Base-by-base conservation (phyloP, 768 basidiomycete genomes). In the Lactifluus echinatus region DNA sequence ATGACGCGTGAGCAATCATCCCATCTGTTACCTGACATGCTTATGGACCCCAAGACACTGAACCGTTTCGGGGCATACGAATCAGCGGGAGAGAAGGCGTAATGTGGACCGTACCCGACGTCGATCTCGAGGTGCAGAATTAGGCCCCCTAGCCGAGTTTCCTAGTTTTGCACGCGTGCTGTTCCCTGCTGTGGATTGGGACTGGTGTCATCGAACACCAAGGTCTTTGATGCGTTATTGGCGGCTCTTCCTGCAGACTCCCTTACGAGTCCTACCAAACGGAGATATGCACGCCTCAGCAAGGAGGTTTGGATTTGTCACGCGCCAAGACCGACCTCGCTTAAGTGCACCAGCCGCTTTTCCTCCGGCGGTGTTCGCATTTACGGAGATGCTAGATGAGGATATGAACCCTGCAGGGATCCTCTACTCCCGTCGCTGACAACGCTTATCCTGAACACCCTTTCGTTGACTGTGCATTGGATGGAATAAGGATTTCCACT, bases 51-150 rank as follows among this genome's bases (percentile, higher is more conserved):
- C 60, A 58, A 15, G 53, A 55, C 28, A 15, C 14, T 4, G 28
- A 23, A 10, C 53, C 57, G 21, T 19, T 61, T 17, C 50, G n/a
- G 36, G 54, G 54, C 26, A 2, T 56, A 12, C 3, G 31, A 8
- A 23, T 50, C 28, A 6, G 3, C 8, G 42, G 12, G 5, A 10
- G 14, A 15, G 2, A 4, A 8, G 0, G 17, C 6, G 2, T 11
- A 7, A 21, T 14, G 37, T 15, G 21, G 11, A n/a, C 10, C 2
- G 14, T 34, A 23, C 28, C 58, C 8, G 54, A 21, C 28, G 19
- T 5, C 5, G 42, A 45, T 19, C 3, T 37, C n/a, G 3, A 37
- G 4, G 7, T 36, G 8, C 0, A 0, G 3, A 21, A n/a, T 14
- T n/a, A 1, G 24, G 0, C 3, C n/a, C 2, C 14, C 31, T 31